A percentile compares a stretch with the other conserved stretches of the same genome.
These are phyloP conservation scores for Penicillium ochrochloron DNA, from an alignment of 495 filamentous ascomycete genomes.

Conservation along the genomic window DNA sequence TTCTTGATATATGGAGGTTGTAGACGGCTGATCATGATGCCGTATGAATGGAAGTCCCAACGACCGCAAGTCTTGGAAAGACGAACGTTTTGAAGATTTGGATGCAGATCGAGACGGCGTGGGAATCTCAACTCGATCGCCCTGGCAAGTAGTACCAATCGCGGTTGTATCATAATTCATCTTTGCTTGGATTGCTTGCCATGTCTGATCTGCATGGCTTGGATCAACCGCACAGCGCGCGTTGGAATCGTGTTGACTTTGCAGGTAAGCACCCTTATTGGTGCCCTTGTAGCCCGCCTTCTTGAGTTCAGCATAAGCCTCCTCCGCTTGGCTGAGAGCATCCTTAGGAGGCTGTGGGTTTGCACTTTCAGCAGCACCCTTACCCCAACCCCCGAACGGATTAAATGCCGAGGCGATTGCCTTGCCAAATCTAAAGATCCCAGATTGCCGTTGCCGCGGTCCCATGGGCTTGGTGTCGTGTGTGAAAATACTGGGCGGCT, in stretches of 20 bases:
- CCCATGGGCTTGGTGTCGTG: constrained; percentile 39
- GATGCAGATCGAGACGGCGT: constrained; percentile 28
- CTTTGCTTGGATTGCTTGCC: constrained; percentile 45
- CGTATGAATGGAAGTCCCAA: constrained; percentile 40
- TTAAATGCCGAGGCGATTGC: constrained; percentile 60
- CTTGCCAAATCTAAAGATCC: constrained; percentile 65
- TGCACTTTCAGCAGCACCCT: constrained; percentile 33
- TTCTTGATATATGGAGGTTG: constrained; percentile 21
- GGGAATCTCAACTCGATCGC: constrained; percentile 3
- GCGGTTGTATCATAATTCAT: constrained; percentile 33
- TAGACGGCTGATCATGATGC: constrained; percentile 14
- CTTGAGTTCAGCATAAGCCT: constrained; percentile 66
- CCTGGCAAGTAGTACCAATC: neutral
- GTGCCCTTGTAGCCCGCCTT: constrained; percentile 58
- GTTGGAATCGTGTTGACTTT: constrained; percentile 17
- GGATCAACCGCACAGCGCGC: constrained; percentile 22
- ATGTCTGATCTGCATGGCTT: constrained; percentile 41
- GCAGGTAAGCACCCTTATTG: constrained; percentile 43
- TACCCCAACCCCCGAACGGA: constrained; percentile 53
- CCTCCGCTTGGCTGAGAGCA: constrained; percentile 54
- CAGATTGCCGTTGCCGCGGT: constrained; percentile 39
- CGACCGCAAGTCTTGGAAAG: constrained; percentile 48
- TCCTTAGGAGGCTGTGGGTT: constrained; percentile 42
- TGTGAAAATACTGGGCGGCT: constrained; percentile 66
- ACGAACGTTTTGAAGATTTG: constrained; percentile 39